Evolutionary conservation across 2,329 filamentous ascomycete species (phyloP).

Genomic region (Seiridium cupressi): DNA sequence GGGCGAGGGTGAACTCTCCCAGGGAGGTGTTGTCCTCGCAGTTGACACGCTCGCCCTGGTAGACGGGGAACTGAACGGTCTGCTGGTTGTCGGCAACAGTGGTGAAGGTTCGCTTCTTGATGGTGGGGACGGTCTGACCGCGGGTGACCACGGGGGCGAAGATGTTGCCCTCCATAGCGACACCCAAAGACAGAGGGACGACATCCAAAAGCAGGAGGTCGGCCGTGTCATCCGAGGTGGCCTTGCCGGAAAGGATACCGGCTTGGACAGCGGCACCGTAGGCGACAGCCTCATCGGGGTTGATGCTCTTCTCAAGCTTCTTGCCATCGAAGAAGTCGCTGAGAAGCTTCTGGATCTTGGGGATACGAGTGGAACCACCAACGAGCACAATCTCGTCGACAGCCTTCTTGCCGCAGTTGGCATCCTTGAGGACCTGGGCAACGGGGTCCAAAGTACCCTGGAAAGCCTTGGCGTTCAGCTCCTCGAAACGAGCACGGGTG

Average conservation of each 20-base stretch:
- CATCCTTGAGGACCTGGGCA: slow-evolving; percentile 94
- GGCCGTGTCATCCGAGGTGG: slow-evolving; percentile 88
- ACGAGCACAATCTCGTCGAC: slow-evolving; percentile 99
- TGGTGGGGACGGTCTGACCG: slow-evolving; percentile 71
- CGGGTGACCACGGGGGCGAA: slow-evolving; percentile 90
- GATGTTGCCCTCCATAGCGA: slow-evolving; percentile 99
- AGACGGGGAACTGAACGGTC: slow-evolving; percentile 88
- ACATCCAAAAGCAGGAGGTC: slow-evolving; percentile 97
- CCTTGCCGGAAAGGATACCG: slow-evolving; percentile 97
- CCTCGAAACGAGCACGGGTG: slow-evolving; percentile 98
- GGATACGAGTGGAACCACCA: slow-evolving; percentile 98
- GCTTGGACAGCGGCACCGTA: slow-evolving; percentile 99
- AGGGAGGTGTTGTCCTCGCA: slow-evolving; percentile 98
- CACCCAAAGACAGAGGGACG: slow-evolving; percentile 92
- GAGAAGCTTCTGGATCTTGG: slow-evolving; percentile 97
- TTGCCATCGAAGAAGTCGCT: slow-evolving; percentile 99
- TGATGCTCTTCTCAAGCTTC: slow-evolving; percentile 99
- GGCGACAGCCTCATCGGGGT: slow-evolving; percentile 98
- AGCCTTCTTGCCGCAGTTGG: slow-evolving; percentile 79
- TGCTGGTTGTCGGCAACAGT: slow-evolving; percentile 77
- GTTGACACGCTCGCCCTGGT: slow-evolving; percentile 95
- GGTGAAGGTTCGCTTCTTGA: slow-evolving; percentile 86
- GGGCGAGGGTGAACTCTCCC: slow-evolving; percentile 94
- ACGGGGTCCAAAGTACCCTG: slow-evolving; percentile 91
- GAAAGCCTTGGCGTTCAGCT: slow-evolving; percentile 95